Conservation (phyloP, 2,329 filamentous ascomycete species). For the Emmonsiellopsis sp. region DNA sequence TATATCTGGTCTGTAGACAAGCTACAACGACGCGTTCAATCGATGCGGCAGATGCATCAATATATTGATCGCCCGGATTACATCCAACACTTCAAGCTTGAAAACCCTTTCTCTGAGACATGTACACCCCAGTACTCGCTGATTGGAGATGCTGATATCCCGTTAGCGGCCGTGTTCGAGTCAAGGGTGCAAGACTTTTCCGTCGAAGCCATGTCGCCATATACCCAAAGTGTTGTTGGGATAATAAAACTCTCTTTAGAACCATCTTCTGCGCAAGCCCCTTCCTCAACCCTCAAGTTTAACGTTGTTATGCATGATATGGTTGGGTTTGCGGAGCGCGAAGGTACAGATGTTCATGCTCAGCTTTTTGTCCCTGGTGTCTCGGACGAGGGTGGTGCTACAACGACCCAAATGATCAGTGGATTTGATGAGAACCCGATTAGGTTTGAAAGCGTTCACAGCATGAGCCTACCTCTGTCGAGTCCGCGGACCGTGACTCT, state of each 20-base stretch:
- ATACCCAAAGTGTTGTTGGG: conserved; percentile 82
- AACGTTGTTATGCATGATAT: conserved; percentile 98
- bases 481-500: conserved; percentile 65
- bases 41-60: conserved; percentile 95
- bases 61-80: conserved; percentile 95
- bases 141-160: conserved; percentile 86
- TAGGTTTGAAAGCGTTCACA: conserved; percentile 94
- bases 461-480: conserved; percentile 83
- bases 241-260: conserved; percentile 86
- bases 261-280: conserved; percentile 84
- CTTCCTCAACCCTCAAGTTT: conserved; percentile 88
- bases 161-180: conserved; percentile 85
- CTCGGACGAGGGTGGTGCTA: conserved; percentile 81
- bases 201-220: conserved; percentile 82
- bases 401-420: conserved; percentile 87
- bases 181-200: conserved; percentile 89
- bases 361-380: conserved; percentile 92
- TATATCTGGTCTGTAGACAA: conserved; percentile 94
- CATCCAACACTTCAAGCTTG: conserved; percentile 80
- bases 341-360: conserved; percentile 90
- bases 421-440: conserved; percentile 90
- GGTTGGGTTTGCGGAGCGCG: conserved; percentile 85
- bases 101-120: conserved; percentile 85
- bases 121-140: conserved; percentile 90
- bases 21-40: conserved; percentile 71